Percentiles rank a stretch among this genome's conserved stretches.
Evolutionary conservation across 2,329 filamentous ascomycete species (phyloP).

Genomic region (Dendrostoma leiphaemia): DNA sequence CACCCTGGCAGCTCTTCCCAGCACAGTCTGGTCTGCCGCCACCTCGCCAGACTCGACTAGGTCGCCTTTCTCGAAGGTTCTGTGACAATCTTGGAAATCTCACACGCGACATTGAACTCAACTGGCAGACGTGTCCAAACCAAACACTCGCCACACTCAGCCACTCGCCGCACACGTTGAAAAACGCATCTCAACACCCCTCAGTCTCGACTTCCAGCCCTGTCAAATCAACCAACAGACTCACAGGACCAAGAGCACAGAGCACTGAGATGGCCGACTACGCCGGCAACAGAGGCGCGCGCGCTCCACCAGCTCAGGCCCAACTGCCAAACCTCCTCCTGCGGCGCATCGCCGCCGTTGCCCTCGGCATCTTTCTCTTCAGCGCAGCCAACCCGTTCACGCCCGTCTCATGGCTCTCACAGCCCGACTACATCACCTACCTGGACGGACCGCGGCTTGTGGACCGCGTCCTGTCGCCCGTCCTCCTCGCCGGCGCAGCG

Average conservation of each 20-base stretch:
- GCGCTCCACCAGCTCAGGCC: neutral
- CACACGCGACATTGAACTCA: no score
- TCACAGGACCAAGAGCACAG: neutral
- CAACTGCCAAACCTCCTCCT: slow-evolving; percentile 5
- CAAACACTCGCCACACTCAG: no score
- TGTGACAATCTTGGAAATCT: neutral
- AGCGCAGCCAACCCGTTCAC: neutral
- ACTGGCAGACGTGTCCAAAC: neutral
- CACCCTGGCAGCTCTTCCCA: no score
- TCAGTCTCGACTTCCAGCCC: neutral
- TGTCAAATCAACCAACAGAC: no score
- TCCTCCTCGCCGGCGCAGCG: slow-evolving; percentile 11
- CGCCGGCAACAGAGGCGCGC: neutral
- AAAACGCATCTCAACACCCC: neutral
- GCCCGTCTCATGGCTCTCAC: slow-evolving; percentile 17
- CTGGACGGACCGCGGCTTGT: slow-evolving; percentile 13
- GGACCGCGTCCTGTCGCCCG: slow-evolving; percentile 15
- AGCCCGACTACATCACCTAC: slow-evolving; percentile 13
- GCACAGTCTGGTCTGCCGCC: no score
- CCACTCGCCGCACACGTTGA: neutral
- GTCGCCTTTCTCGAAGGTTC: neutral
- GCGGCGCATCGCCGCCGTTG: slow-evolving; percentile 13
- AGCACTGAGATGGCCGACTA: slow-evolving; percentile 3
- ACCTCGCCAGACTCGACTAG: neutral
- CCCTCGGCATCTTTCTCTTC: slow-evolving; percentile 13